A percentile compares a stretch with the other conserved stretches of the same genome.
These are phyloP conservation scores for Schizosaccharomyces osmophilus DNA, from an alignment of 805 yeast species.

Conservation along the genomic window DNA sequence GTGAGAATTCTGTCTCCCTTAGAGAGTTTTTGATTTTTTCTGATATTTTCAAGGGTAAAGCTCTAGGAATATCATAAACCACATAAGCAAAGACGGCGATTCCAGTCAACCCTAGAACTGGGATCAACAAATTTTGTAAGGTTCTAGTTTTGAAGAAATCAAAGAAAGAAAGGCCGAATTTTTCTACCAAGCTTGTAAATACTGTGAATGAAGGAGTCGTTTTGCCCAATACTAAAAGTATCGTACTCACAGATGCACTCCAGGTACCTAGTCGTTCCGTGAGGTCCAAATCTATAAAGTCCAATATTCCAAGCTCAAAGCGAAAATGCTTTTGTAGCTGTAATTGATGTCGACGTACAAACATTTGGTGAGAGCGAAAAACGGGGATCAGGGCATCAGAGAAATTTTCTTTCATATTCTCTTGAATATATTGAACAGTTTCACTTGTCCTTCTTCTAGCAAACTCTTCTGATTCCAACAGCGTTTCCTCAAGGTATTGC, in stretches of 20 bases:
- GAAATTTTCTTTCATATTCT: conserved; percentile 61
- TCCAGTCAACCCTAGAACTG: neutral
- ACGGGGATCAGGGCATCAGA: neutral
- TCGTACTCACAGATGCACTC: conserved; percentile 6
- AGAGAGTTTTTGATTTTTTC: neutral
- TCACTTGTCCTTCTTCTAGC: conserved; percentile 38
- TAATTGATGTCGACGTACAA: conserved; percentile 28
- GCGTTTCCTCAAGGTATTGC: conserved; percentile 37
- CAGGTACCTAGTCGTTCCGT: conserved; percentile 6
- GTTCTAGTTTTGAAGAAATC: neutral
- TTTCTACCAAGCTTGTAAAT: neutral
- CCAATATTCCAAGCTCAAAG: conserved; percentile 37
- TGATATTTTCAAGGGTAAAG: neutral
- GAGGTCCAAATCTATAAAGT: conserved; percentile 35
- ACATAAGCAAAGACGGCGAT: neutral
- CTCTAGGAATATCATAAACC: neutral
- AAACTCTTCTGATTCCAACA: conserved; percentile 36
- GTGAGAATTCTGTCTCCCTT: neutral
- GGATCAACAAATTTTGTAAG: neutral
- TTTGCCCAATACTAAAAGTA: neutral
- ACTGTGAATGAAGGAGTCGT: neutral
- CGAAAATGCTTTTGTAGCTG: conserved; percentile 6
- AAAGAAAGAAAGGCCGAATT: neutral
- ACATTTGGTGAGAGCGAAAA: conserved; percentile 39
- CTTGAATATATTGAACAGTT: conserved; percentile 42